These are phyloP conservation scores for Candida sp. DNA, from an alignment of 1,139 yeast species.

Conservation along the genomic window DNA sequence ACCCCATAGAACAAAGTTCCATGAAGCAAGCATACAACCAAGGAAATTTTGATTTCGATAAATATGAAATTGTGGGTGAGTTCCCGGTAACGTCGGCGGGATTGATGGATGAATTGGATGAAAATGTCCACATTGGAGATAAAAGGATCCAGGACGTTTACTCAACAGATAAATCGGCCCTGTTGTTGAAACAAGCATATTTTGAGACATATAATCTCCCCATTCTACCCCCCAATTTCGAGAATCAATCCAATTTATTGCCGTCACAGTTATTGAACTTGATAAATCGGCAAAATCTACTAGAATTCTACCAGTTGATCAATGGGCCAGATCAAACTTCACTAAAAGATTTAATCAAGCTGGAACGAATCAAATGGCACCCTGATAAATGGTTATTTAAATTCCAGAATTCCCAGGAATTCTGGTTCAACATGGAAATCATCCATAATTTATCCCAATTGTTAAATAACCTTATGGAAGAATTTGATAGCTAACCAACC, in stretches of 20 bases:
- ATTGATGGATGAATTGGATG: conserved; percentile 31
- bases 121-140: conserved; percentile 36
- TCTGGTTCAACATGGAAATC: conserved; percentile 18
- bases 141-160: conserved; percentile 42
- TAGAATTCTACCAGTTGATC: conserved; percentile 24
- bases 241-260: conserved; percentile 4
- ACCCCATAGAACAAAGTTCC: neutral
- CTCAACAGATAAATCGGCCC: conserved; percentile 8
- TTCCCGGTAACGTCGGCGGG: conserved; percentile 37
- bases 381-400: conserved; percentile 54
- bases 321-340: conserved; percentile 9
- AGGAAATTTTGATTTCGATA: conserved; percentile 6
- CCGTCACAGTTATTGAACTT: conserved; percentile 14
- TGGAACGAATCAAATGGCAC: conserved; percentile 64
- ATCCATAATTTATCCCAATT: conserved; percentile 30
- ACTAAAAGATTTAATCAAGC: conserved; percentile 29
- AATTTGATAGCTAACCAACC: neutral
- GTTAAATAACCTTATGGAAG: conserved; percentile 24
- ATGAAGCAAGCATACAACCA: conserved; percentile 1
- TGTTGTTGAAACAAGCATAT: conserved; percentile 11
- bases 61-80: conserved; percentile 32
- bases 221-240: conserved; percentile 13
- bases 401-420: conserved; percentile 7
- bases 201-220: conserved; percentile 17
- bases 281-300: conserved; percentile 18